Base-by-base conservation (phyloP, 441 rosid species). In the Kokia cookei region DNA sequence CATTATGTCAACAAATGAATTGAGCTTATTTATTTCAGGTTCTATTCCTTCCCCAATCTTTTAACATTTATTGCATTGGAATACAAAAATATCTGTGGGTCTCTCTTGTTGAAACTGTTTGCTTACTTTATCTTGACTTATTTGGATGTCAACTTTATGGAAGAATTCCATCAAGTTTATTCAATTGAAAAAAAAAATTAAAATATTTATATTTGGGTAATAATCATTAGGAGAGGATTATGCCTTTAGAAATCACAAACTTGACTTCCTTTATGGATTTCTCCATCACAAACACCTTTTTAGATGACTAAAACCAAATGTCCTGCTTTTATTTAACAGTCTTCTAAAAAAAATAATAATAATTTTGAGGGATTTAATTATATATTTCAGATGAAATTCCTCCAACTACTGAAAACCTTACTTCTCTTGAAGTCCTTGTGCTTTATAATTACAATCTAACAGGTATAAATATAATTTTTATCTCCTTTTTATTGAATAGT, bases 1-100 rank as follows among this genome's bases (percentile, higher is more conserved):
- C n/a, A n/a, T 19, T 19, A 19, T 19, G 22, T 0, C 22, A 19
- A 19, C 0, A 19, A 19, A 19, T 19, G 22, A 19, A 19, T 19
- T 19, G 22, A 19, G 0, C 35, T 0, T 47, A 12, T 4, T 48
- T 48, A 14, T 48, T 48, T 7, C 54, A 48, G 54, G 54, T 48
- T 14, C 54, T 19, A 0, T 80, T 13, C 48, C 79, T 45, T 68
- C 48, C 43, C 27, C 12, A 0, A 40, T 84, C 19, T 82, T 82
- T 50, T n/a, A 48, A 48, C 54, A 48, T 48, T 48, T 48, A 48
- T 14, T 48, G 14, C n/a, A 4, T 6, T 48, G 17, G 54, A 7
- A 48, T 48, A 14, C 54, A 48, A 48, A 2, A 48, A 48, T 13
- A 4, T 48, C 54, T 48, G 14, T 13, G 54, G 54, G 14, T 14